phyloP scores from a whole-genome alignment of 2,329 filamentous ascomycete genomes.

The Didymella exigua region DNA sequence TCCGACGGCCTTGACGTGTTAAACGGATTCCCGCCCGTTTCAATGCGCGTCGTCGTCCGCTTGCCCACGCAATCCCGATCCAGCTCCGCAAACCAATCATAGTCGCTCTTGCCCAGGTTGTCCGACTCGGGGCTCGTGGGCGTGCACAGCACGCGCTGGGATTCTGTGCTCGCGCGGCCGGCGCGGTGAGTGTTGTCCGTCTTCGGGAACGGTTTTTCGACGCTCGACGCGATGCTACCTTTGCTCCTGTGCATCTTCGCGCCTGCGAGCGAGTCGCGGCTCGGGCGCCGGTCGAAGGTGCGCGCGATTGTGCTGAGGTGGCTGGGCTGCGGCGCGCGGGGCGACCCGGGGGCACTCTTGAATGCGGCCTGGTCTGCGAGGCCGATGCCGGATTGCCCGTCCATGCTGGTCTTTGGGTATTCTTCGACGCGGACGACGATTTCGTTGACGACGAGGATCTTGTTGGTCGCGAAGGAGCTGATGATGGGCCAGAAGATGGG shows the following conservation, averaged over 20 bases:
- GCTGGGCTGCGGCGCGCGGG: constrained; percentile 5
- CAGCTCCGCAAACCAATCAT: constrained; percentile 30
- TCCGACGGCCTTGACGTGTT: background rate
- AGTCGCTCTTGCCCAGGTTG: constrained; percentile 5
- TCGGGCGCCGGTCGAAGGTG: constrained; percentile 15
- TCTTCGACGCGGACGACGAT: constrained; percentile 43
- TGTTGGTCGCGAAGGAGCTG: constrained; percentile 36
- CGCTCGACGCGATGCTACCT: background rate
- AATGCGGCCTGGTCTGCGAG: constrained; percentile 21
- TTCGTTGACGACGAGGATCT: constrained; percentile 49
- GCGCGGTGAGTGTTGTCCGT: background rate
- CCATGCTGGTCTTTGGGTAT: constrained; percentile 23
- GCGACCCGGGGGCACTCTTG: constrained; percentile 11
- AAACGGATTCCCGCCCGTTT: constrained; percentile 4
- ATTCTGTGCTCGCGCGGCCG: constrained; percentile 34
- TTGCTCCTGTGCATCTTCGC: constrained; percentile 19
- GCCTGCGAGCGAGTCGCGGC: constrained; percentile 8
- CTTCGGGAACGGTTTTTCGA: background rate
- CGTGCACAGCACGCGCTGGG: constrained; percentile 29
- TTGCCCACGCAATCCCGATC: constrained; percentile 19
- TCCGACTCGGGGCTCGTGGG: constrained; percentile 2
- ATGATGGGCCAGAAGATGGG: constrained; percentile 50
- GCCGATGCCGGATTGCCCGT: constrained; percentile 22
- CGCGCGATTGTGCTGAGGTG: constrained; percentile 12
- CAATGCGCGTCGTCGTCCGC: constrained; percentile 19